A percentile compares a stretch with the other conserved stretches of the same genome.
Conservation (phyloP, 768 basidiomycete species). For the Antrodiella citrinella region DNA sequence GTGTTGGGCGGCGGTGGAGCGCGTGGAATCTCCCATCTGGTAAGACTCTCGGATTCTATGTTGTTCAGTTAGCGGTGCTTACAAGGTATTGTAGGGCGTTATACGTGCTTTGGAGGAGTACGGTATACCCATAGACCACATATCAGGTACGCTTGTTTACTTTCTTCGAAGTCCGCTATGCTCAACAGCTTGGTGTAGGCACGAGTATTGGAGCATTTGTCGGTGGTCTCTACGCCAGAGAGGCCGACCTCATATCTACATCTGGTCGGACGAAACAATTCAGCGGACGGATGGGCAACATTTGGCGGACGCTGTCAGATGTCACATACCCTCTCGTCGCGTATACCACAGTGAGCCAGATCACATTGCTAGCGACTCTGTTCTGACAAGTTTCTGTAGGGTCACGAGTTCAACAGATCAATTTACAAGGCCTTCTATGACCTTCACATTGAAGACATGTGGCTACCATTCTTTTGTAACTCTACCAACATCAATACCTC, state of each 20-base stretch:
- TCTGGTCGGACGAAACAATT: constrained; percentile 88
- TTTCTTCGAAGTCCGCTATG: not conserved
- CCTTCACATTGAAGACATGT: constrained; percentile 95
- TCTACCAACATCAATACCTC: constrained; percentile 96
- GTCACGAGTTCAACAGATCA: constrained; percentile 90
- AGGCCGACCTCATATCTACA: constrained; percentile 83
- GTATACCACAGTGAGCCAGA: constrained; percentile 71
- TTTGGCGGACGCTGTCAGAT: constrained; percentile 91
- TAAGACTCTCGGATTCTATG: constrained; percentile 20
- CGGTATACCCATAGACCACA: constrained; percentile 89
- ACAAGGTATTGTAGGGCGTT: constrained; percentile 58
- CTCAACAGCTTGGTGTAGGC: constrained; percentile 28
- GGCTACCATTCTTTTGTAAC: constrained; percentile 97
- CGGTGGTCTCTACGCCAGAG: constrained; percentile 90
- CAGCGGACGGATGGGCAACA: constrained; percentile 83
- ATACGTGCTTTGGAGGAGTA: constrained; percentile 88
- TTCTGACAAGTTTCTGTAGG: too few species aligned
- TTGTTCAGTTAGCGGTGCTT: not conserved
- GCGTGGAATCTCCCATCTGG: constrained; percentile 72
- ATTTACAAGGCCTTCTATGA: constrained; percentile 96
- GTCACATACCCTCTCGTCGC: constrained; percentile 89
- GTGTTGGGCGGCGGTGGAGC: constrained; percentile 98
- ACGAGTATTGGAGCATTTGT: constrained; percentile 92
- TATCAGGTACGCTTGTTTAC: constrained; percentile 49
- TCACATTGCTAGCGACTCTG: not conserved